These are phyloP conservation scores for Diaporthe helianthi DNA, from an alignment of 2,329 filamentous ascomycete genomes.

Conservation along the genomic window DNA sequence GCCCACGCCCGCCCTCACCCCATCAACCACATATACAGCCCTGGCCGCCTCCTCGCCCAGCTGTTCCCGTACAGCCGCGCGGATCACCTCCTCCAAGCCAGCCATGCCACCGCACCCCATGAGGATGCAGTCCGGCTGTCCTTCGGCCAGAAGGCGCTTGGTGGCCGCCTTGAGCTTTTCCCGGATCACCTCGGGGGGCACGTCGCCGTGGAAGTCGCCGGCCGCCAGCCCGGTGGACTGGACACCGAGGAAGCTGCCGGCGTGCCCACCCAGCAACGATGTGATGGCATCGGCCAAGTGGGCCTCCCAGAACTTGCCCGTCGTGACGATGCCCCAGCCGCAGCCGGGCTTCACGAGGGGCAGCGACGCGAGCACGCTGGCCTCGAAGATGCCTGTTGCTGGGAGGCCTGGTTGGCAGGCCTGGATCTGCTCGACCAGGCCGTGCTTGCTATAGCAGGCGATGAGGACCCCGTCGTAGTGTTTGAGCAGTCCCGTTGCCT, in stretches of 20 bases:
- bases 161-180: constrained; percentile 74
- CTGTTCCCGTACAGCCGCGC: constrained; percentile 69
- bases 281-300: constrained; percentile 73
- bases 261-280: constrained; percentile 63
- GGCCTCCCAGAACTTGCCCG: constrained; percentile 81
- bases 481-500: constrained; percentile 44
- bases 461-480: constrained; percentile 80
- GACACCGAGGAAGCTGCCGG: constrained; percentile 73
- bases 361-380: constrained; percentile 72
- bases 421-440: constrained; percentile 69
- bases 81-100: constrained; percentile 79
- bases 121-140: constrained; percentile 71
- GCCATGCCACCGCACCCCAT: constrained; percentile 94
- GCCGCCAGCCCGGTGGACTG: constrained; percentile 83
- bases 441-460: constrained; percentile 88
- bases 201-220: constrained; percentile 76
- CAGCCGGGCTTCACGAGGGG: constrained; percentile 54
- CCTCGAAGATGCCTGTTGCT: constrained; percentile 87
- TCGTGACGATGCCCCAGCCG: constrained; percentile 86
- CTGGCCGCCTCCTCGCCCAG: constrained; percentile 65
- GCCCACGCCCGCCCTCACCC: constrained; percentile 73
- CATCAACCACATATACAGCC: constrained; percentile 76
- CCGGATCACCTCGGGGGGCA: constrained; percentile 69
- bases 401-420: constrained; percentile 45
- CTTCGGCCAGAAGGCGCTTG: constrained; percentile 64